Base-by-base conservation (phyloP, 768 basidiomycete genomes). In the Rhodocollybia butyracea region DNA sequence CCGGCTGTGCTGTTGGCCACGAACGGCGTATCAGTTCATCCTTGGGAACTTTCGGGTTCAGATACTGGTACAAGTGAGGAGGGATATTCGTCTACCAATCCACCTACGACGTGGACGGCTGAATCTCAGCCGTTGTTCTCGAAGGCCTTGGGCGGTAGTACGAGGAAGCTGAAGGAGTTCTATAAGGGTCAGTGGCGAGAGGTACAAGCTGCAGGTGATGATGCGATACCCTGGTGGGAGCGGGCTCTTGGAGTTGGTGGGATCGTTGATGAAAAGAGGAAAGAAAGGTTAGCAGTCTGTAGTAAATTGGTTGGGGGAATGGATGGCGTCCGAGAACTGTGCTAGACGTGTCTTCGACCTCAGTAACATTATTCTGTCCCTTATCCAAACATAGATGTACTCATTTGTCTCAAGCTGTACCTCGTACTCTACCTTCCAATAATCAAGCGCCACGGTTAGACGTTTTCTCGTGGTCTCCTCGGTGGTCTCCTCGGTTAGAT, bases 181-280 rank as follows among this genome's bases (percentile, higher is more conserved):
- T 68, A 83, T 45, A 71, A 68, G 21, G 81, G 83, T 10, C 81
- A 79, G 17, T 91, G 89, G 89, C 74, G 75, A 29, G 75, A 81
- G 4, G 75, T 82, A 1, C 80, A 80, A 0, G 78, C 78, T 61
- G 74, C 61, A 12, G 48, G 31, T n/a, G 34, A 38, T 50, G 21
- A 34, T 50, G 21, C 48, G 22, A 2, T 36, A 24, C 32, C 48
- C 46, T 90, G 85, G 85, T 90, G 88, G 87, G 84, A 88, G 32
- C 64, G 68, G 10, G 83, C 85, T 32, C 69, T 89, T 27, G 76
- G 73, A 3, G 48, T 24, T 31, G 76, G 73, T 2, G 77, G 73
- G 5, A 65, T 66, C 15, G 65, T 78, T 12, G 83, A 85, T 58
- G 69, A 65, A 57, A 68, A 64, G 57, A 67, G 75, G 54, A 63